phyloP scores from a whole-genome alignment of 129 eudicot genomes.

The carrot (Daucus carota) region DH1_v3.0 NC_030388.2:31283001-31283500 shows the following conservation, averaged over 20 bases:
- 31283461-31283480: conserved; percentile 76
- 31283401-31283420: conserved; percentile 99
- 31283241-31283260: not conserved
- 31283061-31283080: not conserved
- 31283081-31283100: not conserved
- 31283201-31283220: not conserved
- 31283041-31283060: not conserved
- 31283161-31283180: not conserved
- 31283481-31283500: not conserved
- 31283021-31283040: not conserved
- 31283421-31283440: conserved; percentile 88
- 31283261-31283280: not conserved
- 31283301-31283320: not conserved
- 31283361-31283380: conserved; percentile 75
- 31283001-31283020: not conserved
- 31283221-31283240: not conserved
- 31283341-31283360: conserved; percentile 71
- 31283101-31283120: not conserved
- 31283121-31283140: not conserved
- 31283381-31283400: conserved; percentile 91
- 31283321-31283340: not conserved
- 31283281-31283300: no score
- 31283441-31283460: conserved; percentile 81
- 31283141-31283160: not conserved
- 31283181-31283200: not conserved